Base-by-base conservation (phyloP, 2,329 filamentous ascomycete species). In the Gnomoniopsis smithogilvyi region DNA sequence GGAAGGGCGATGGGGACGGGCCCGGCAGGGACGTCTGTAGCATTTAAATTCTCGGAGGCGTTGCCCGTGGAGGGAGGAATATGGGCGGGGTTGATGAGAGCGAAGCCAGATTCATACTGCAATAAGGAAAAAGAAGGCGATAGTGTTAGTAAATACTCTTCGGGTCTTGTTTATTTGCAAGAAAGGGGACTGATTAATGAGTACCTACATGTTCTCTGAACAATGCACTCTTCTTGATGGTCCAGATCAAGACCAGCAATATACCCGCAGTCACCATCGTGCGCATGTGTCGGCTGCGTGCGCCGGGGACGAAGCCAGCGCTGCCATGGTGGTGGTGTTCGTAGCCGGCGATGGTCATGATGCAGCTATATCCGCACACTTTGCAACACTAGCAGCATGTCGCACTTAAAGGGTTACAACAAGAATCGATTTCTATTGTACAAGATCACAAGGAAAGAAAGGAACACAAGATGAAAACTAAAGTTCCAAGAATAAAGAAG, bases 71-170 rank as follows among this genome's bases (percentile, higher is more conserved):
- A 17, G 36, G 33, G 17, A 51, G 47, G 15, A 24, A 30, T 14
- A 26, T 36, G 30, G 51, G 41, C 57, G 52, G 59, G 57, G 46
- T 58, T 46, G 57, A 60, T 51, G 34, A 60, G 36, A n/a, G 38
- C 49, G 54, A 60, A 62, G 45, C 50, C 52, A 50, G 60, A 62
- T 24, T 54, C 43, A 47, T 59, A 56, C 57, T 59, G 57, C 26
- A 17, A 22, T n/a, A 3, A 36, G 10, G 6, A 22, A 33, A 11
- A 14, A 33, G 19, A 14, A 19, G 55, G 17, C 38, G 15, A 11
- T 19, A 19, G 15, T 6, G 15, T 6, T 22, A 4, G 3, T 26
- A 6, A 15, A 36, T 15, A 43, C 6, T 26, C 30, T 11, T 19
- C 15, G 19, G 21, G 19, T 11, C 7, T 11, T 47, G 19, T 26